These are phyloP conservation scores for Selaginella moellendorffii DNA, from an alignment of 75 land plant genomes.

Conservation along the genomic window DNA sequence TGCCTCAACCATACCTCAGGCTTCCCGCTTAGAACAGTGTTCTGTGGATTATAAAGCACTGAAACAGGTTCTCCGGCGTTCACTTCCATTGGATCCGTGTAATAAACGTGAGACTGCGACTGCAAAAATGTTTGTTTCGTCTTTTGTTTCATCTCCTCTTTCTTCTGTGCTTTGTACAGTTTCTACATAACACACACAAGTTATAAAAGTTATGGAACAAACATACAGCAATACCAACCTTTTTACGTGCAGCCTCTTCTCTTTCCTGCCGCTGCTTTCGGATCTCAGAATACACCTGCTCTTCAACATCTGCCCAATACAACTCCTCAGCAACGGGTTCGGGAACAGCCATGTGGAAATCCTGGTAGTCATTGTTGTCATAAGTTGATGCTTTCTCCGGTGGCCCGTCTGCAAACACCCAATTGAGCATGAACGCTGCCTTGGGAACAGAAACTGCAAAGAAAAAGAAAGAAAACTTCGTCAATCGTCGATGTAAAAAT, in stretches of 20 bases:
- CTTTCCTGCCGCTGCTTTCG: constrained; percentile 42
- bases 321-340: constrained; percentile 35
- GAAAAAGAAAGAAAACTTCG: neutral
- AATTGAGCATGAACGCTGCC: constrained; percentile 53
- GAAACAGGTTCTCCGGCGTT: constrained; percentile 55
- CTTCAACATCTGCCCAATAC: constrained; percentile 67
- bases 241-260: constrained; percentile 46
- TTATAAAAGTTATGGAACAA: too few relatives aligned
- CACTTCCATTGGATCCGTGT: constrained; percentile 70
- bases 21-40: constrained; percentile 67
- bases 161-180: constrained; percentile 34
- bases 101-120: constrained; percentile 72
- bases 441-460: constrained; percentile 58
- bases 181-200: neutral
- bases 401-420: constrained; percentile 94
- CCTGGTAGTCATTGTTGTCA: constrained; percentile 63
- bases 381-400: constrained; percentile 45
- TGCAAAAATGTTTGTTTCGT: constrained; percentile 39
- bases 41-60: constrained; percentile 65
- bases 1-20: constrained; percentile 66
- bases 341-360: constrained; percentile 66
- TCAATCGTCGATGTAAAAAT: neutral
- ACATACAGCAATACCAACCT: constrained; percentile 45
- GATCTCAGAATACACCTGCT: constrained; percentile 30
- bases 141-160: constrained; percentile 51